Base-by-base conservation (phyloP, 129 eudicot species). In the Lactuca saligna region DNA sequence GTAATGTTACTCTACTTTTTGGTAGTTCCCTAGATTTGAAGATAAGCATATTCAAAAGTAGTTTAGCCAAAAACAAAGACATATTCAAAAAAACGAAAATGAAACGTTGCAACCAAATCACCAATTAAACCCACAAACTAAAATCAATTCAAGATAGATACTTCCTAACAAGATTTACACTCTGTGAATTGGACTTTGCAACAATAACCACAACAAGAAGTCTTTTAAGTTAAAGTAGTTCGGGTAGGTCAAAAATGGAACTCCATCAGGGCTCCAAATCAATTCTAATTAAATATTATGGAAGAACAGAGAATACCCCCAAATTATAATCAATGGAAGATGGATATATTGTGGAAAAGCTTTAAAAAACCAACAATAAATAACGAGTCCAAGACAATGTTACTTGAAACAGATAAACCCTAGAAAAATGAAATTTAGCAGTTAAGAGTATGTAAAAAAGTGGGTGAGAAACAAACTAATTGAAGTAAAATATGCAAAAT, bases 1-100 rank as follows among this genome's bases (percentile, higher is more conserved):
- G 68, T 63, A 16, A 41, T 62, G 13, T 38, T 63, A 10, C 7
- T 41, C 7, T 63, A 17, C 25, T 17, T 42, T 63, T 20, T 63
- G 13, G 33, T 66, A 17, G 15, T 20, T 17, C 5, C 9, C 31
- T 39, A 17, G 17, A 10, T 62, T 6, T 7, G 15, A 15, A 9
- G 51, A 63, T 39, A 63, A 8, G 6, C n/a, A 8, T 37, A 41
- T 37, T 10, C 53, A 15, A 7, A 63, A 63, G 54, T 38, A n/a
- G 51, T 25, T 61, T 61, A 39, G 8, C 68, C 3, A 59, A 63
- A 63, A 69, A 61, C 69, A 17, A 72, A 63, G 63, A 63, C 25
- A 41, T 54, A n/a, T 56, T 17, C 38, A 15, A 41, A 63, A 38
- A 31, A 31, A 31, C 31, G 54, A 54, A 5, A 31, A 46, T 2